phyloP scores from a whole-genome alignment of 2,329 filamentous ascomycete genomes.

The Fusarium mangiferae region DNA sequence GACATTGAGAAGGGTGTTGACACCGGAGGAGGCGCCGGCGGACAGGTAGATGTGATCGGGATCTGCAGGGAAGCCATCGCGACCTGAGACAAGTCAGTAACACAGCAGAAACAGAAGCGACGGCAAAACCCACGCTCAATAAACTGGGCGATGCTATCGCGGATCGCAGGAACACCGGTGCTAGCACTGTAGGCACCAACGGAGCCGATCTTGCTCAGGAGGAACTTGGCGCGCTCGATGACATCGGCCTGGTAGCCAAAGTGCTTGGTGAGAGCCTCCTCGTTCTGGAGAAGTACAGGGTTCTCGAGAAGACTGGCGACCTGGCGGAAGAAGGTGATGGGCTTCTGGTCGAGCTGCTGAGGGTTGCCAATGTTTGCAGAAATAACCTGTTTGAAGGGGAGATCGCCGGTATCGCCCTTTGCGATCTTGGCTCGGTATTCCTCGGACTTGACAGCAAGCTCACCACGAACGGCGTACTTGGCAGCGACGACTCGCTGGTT shows the following conservation, averaged over 20 bases:
- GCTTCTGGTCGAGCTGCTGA: conserved; percentile 98
- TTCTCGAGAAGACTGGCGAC: conserved; percentile 94
- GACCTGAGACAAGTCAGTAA: conserved; percentile 58
- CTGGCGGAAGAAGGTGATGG: conserved; percentile 98
- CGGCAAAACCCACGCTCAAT: conserved; percentile 75
- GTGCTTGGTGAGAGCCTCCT: conserved; percentile 77
- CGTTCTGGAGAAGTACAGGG: conserved; percentile 82
- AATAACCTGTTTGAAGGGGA: conserved; percentile 92
- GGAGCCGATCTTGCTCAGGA: conserved; percentile 85
- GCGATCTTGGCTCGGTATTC: conserved; percentile 81
- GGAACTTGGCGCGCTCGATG: conserved; percentile 80
- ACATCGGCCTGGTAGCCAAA: conserved; percentile 93
- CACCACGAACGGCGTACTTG: conserved; percentile 96
- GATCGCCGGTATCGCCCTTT: conserved; percentile 61
- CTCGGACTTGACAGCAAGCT: conserved; percentile 93
- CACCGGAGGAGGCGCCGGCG: conserved; percentile 90
- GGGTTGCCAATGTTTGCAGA: conserved; percentile 99
- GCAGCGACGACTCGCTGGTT: conserved; percentile 88
- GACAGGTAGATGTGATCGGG: conserved; percentile 88
- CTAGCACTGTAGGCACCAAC: conserved; percentile 98
- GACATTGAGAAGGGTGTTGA: conserved; percentile 91
- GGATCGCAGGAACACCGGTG: conserved; percentile 85
- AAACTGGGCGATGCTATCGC: conserved; percentile 90
- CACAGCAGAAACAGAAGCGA: background rate
- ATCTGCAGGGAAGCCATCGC: conserved; percentile 88